Evolutionary conservation across 1,139 yeast genomes (phyloP).

Genomic region (Suhomyces anneliseae): DNA sequence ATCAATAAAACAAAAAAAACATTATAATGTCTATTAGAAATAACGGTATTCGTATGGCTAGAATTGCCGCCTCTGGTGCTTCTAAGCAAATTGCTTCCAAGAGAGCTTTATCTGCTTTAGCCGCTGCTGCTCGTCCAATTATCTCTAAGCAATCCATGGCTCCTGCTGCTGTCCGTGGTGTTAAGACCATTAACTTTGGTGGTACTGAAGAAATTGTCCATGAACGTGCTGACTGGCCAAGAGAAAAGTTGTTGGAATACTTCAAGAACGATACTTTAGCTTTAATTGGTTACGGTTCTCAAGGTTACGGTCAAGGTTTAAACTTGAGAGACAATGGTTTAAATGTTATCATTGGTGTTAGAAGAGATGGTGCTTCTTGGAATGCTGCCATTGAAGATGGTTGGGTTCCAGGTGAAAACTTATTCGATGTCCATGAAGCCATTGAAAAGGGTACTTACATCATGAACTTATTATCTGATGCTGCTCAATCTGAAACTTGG

Average conservation of each 20-base stretch:
- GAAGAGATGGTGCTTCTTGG: constrained; percentile 99
- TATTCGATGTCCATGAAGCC: constrained; percentile 93
- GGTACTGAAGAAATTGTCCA: constrained; percentile 94
- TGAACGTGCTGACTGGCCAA: constrained; percentile 99
- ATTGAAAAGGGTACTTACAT: constrained; percentile 86
- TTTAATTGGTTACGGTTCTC: constrained; percentile 98
- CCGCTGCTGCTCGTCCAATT: constrained; percentile 50
- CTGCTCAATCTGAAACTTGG: constrained; percentile 99
- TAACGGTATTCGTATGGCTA: constrained; percentile 62
- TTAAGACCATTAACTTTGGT: constrained; percentile 95
- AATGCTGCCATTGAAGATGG: constrained; percentile 99
- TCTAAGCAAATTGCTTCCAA: constrained; percentile 53
- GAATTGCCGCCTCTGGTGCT: constrained; percentile 55
- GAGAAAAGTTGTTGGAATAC: constrained; percentile 91
- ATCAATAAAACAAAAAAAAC: background rate
- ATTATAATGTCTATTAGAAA: constrained; percentile 59
- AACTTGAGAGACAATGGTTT: constrained; percentile 98
- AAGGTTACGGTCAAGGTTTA: constrained; percentile 99
- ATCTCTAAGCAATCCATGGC: constrained; percentile 37
- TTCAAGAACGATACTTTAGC: constrained; percentile 98
- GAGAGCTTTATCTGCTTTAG: constrained; percentile 67
- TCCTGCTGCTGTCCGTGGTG: constrained; percentile 66
- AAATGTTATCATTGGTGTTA: constrained; percentile 96
- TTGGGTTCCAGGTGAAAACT: constrained; percentile 99
- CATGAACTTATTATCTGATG: constrained; percentile 98